These are phyloP conservation scores for Grigorovia humatica DNA, from an alignment of 805 yeast species.

Conservation along the genomic window DNA sequence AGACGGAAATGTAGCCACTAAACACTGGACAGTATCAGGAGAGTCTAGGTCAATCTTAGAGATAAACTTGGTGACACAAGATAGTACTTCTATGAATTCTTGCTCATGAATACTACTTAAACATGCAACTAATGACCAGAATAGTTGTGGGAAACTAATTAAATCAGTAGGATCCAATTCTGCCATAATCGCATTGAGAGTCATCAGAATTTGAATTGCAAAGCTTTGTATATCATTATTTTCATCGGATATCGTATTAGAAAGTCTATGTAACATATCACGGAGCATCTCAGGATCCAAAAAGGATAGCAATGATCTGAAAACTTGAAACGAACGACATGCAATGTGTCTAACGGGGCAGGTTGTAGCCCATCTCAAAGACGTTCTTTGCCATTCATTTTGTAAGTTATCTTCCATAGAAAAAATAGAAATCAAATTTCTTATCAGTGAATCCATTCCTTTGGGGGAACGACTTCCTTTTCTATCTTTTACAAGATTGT, in stretches of 20 bases:
- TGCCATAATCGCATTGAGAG: slow-evolving; percentile 83
- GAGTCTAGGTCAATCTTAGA: slow-evolving; percentile 81
- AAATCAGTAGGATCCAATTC: slow-evolving; percentile 70
- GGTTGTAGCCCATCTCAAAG: slow-evolving; percentile 91
- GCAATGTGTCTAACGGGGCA: slow-evolving; percentile 97
- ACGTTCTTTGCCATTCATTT: slow-evolving; percentile 73
- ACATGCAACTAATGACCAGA: slow-evolving; percentile 93
- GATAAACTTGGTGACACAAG: slow-evolving; percentile 71
- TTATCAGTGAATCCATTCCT: slow-evolving; percentile 66
- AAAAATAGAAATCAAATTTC: slow-evolving; percentile 53
- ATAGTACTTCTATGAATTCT: slow-evolving; percentile 80
- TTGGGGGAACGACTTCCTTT: slow-evolving; percentile 77
- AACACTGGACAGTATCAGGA: slow-evolving; percentile 72
- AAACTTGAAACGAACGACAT: slow-evolving; percentile 89
- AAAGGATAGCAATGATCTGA: slow-evolving; percentile 70
- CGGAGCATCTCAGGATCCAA: slow-evolving; percentile 81
- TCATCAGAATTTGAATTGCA: slow-evolving; percentile 94
- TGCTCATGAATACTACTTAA: slow-evolving; percentile 83
- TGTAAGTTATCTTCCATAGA: slow-evolving; percentile 44
- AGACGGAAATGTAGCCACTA: slow-evolving; percentile 81
- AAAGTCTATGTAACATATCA: slow-evolving; percentile 86
- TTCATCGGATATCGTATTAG: slow-evolving; percentile 87
- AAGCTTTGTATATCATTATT: slow-evolving; percentile 89
- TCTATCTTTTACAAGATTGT: slow-evolving; percentile 67
- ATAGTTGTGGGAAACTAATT: slow-evolving; percentile 82